Evolutionary conservation across 2,329 filamentous ascomycete species (phyloP).

Genomic region (Fusarium torulosum): DNA sequence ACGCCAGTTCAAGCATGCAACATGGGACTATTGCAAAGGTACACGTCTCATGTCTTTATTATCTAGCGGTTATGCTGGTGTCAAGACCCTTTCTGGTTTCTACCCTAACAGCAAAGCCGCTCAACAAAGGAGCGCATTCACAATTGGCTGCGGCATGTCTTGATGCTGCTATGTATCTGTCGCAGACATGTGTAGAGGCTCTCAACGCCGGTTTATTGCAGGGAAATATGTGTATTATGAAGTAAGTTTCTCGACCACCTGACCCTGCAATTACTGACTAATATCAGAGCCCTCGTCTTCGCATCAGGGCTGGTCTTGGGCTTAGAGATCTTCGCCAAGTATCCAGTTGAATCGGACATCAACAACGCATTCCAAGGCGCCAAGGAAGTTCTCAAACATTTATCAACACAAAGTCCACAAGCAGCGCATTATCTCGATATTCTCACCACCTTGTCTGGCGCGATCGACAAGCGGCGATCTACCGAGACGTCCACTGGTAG

Average conservation of each 20-base stretch:
- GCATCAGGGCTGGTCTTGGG: constrained; percentile 69
- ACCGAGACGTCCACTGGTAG: constrained; percentile 35
- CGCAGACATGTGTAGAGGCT: constrained; percentile 65
- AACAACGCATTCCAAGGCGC: constrained; percentile 63
- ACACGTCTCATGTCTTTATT: constrained; percentile 69
- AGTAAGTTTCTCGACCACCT: constrained; percentile 55
- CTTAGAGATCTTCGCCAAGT: constrained; percentile 66
- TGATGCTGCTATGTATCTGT: constrained; percentile 67
- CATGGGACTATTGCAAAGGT: constrained; percentile 61
- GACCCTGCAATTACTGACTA: not conserved
- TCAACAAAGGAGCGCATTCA: constrained; percentile 46
- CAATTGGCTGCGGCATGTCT: constrained; percentile 65
- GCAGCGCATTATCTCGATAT: constrained; percentile 70
- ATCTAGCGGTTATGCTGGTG: constrained; percentile 69
- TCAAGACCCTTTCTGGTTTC: constrained; percentile 68
- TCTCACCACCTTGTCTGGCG: constrained; percentile 60
- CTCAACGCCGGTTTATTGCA: constrained; percentile 59
- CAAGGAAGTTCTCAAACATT: constrained; percentile 61
- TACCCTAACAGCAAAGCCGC: constrained; percentile 56
- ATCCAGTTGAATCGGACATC: constrained; percentile 58
- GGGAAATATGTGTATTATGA: constrained; percentile 70
- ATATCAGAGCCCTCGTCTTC: constrained; percentile 63
- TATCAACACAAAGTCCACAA: constrained; percentile 65
- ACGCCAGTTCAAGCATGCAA: constrained; percentile 24
- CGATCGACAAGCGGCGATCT: constrained; percentile 51